These are phyloP conservation scores for Globisporangium mamillatum DNA, from an alignment of 352 stramenopile genomes.

Conservation along the genomic window DNA sequence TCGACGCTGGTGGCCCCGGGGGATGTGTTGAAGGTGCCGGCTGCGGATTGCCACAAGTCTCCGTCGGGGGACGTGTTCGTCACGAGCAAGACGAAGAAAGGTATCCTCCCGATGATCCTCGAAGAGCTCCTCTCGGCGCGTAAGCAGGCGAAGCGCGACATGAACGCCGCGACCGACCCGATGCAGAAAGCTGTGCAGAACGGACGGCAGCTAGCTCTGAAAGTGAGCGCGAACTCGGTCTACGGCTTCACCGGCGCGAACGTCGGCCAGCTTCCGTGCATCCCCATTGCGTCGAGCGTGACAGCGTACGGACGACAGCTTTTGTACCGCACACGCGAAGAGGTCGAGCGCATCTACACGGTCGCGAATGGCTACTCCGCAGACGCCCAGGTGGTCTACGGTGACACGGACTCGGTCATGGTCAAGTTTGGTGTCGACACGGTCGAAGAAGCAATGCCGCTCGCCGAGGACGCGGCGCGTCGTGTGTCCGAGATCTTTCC, in stretches of 20 bases:
- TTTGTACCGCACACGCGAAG: constrained; percentile 96
- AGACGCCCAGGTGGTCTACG: constrained; percentile 98
- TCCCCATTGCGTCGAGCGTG: constrained; percentile 97
- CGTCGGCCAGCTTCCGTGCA: constrained; percentile 97
- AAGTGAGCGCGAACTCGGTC: constrained; percentile 98
- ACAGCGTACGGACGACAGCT: constrained; percentile 98
- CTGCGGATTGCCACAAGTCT: constrained; percentile 89
- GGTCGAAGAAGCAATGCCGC: constrained; percentile 96
- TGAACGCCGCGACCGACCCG: constrained; percentile 98
- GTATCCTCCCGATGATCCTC: constrained; percentile 98
- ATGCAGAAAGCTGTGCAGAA: constrained; percentile 99
- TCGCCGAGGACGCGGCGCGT: constrained; percentile 96
- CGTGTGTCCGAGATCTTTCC: constrained; percentile 97
- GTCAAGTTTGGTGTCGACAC: constrained; percentile 98
- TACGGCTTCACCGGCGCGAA: constrained; percentile 99
- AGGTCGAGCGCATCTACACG: constrained; percentile 97
- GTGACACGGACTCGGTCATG: constrained; percentile 99
- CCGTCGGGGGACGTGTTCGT: constrained; percentile 97
- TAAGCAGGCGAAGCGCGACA: constrained; percentile 99
- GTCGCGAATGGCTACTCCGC: constrained; percentile 91
- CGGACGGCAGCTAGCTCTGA: constrained; percentile 95
- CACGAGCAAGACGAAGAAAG: constrained; percentile 93
- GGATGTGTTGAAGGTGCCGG: constrained; percentile 61
- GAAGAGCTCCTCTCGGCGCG: constrained; percentile 96
- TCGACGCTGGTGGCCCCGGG: constrained; percentile 93